These are phyloP conservation scores for Carpinus fangiana DNA, from an alignment of 306 rosid species.

Conservation along the genomic window DNA sequence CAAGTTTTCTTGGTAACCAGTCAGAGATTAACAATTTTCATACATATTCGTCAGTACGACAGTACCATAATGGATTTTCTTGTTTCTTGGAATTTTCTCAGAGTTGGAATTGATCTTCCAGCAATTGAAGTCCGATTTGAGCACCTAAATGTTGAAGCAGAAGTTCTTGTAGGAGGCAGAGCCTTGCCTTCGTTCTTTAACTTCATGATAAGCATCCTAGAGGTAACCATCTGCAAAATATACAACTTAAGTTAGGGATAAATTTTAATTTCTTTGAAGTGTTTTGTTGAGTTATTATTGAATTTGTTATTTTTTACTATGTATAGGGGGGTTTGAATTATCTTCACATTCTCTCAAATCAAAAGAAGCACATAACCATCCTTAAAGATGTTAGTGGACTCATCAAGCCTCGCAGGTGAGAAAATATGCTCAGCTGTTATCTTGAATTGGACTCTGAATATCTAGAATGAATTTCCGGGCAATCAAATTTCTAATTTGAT, in stretches of 20 bases:
- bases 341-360: constrained; percentile 37
- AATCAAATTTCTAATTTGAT: not conserved
- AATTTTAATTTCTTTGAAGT: not conserved
- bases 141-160: constrained; percentile 62
- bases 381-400: constrained; percentile 76
- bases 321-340: constrained; percentile 37
- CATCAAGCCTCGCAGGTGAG: constrained; percentile 72
- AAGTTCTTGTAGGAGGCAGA: constrained; percentile 65
- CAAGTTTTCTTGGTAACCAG: not conserved
- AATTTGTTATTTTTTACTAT: not conserved
- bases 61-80: not conserved
- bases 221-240: constrained; percentile 1
- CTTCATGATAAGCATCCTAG: constrained; percentile 14
- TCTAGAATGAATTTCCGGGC: not conserved
- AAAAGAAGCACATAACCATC: constrained; percentile 44
- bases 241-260: not conserved
- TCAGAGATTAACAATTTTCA: not conserved
- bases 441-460: not conserved
- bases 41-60: not conserved
- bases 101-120: constrained; percentile 71
- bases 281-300: not conserved
- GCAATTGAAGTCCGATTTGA: constrained; percentile 73
- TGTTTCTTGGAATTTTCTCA: constrained; percentile 17
- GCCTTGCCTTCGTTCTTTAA: constrained; percentile 45
- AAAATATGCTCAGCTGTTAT: not conserved